Percentiles rank a stretch among this genome's conserved stretches.
Conservation (phyloP, 805 yeast genomes). For the Kregervanrija fluxuum region DNA sequence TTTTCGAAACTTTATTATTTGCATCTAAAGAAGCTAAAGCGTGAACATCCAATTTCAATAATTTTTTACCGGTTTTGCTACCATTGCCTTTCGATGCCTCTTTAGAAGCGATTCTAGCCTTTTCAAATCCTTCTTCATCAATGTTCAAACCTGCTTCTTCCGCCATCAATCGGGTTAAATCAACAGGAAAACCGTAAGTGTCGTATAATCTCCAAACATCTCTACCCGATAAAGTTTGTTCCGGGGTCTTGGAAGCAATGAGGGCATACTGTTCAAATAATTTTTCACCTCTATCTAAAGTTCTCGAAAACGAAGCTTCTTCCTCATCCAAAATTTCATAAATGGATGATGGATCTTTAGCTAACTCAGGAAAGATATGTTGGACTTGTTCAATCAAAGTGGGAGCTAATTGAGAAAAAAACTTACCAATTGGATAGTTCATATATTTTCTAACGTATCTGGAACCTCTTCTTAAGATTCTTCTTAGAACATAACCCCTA, state of each 20-base stretch:
- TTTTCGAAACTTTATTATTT: conserved; percentile 57
- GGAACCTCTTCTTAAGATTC: conserved; percentile 96
- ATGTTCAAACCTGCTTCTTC: conserved; percentile 93
- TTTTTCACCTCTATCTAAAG: conserved; percentile 96
- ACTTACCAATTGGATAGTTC: conserved; percentile 90
- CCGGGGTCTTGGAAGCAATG: conserved; percentile 67
- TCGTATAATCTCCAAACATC: conserved; percentile 99
- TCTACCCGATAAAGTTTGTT: conserved; percentile 76
- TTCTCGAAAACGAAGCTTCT: conserved; percentile 89
- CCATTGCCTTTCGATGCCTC: conserved; percentile 94
- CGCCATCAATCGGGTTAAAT: conserved; percentile 96
- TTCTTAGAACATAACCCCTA: conserved; percentile 95
- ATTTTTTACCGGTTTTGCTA: conserved; percentile 41
- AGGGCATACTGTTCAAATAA: conserved; percentile 89
- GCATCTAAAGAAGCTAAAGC: conserved; percentile 65
- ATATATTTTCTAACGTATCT: conserved; percentile 94
- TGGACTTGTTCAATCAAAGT: conserved; percentile 83
- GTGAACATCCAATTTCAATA: conserved; percentile 86
- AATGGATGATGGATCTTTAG: conserved; percentile 61
- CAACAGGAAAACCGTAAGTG: conserved; percentile 98
- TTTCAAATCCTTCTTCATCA: conserved; percentile 88
- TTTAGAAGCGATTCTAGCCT: conserved; percentile 79
- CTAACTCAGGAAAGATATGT: conserved; percentile 88
- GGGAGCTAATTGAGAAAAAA: conserved; percentile 88
- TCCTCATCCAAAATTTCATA: conserved; percentile 93